Conservation (phyloP, 768 basidiomycete genomes). For the Cystoderma amianthinum region DNA sequence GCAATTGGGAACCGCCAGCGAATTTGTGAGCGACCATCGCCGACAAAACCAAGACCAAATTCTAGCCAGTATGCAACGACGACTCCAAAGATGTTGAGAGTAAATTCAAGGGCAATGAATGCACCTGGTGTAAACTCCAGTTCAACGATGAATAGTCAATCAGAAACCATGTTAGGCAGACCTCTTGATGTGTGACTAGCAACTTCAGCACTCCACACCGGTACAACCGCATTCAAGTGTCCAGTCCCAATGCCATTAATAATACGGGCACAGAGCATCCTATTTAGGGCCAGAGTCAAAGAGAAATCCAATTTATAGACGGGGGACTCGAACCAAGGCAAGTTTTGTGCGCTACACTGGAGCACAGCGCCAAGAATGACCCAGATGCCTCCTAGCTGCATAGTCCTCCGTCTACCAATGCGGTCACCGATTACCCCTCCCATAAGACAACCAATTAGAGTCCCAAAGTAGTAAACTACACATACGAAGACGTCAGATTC, state of each 20-base stretch:
- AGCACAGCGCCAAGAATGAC: constrained; percentile 32
- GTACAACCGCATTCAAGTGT: constrained; percentile 34
- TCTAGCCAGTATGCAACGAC: constrained; percentile 40
- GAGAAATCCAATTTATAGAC: constrained; percentile 3
- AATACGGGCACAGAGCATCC: constrained; percentile 38
- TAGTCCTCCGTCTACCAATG: constrained; percentile 31
- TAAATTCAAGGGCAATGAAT: constrained; percentile 37
- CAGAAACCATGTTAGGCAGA: constrained; percentile 4
- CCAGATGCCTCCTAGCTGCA: constrained; percentile 31
- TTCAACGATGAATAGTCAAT: no score
- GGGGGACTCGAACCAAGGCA: constrained; percentile 29
- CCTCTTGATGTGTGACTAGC: constrained; percentile 35
- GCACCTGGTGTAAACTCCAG: constrained; percentile 18
- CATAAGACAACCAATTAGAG: constrained; percentile 30
- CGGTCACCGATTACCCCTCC: constrained; percentile 33
- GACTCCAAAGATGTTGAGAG: constrained; percentile 31
- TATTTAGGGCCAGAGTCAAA: constrained; percentile 7
- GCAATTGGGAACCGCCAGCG: constrained; percentile 35
- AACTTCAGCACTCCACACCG: constrained; percentile 38
- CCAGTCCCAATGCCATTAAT: constrained; percentile 39
- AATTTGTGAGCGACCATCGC: constrained; percentile 30
- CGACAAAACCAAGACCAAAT: constrained; percentile 36
- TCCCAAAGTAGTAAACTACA: constrained; percentile 34
- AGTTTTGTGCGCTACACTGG: constrained; percentile 34
- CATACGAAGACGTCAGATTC: neutral